Evolutionary conservation across 768 basidiomycete genomes (phyloP).

Genomic region (Pleurotus ostreatus): DNA sequence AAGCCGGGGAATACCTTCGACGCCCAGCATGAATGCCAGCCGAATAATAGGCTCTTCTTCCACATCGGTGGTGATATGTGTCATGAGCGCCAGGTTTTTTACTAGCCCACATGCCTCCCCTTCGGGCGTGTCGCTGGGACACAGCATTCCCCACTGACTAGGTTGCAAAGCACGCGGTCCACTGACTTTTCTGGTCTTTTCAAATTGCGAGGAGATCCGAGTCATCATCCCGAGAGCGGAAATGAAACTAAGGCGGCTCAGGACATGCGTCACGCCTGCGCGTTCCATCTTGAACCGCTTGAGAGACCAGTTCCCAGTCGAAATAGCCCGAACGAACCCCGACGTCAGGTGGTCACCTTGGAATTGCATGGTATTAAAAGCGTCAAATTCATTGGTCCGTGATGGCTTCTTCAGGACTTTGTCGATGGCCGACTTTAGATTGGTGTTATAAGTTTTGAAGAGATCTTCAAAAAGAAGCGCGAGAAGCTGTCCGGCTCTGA

Average conservation of each 20-base stretch:
- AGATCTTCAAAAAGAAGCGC: slow-evolving; percentile 96
- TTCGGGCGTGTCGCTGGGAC: slow-evolving; percentile 98
- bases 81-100: slow-evolving; percentile 98
- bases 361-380: slow-evolving; percentile 91
- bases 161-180: slow-evolving; percentile 96
- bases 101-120: slow-evolving; percentile 99
- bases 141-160: slow-evolving; percentile 98
- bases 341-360: slow-evolving; percentile 95
- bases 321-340: slow-evolving; percentile 95
- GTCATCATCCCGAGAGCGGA: slow-evolving; percentile 99
- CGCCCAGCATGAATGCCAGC: slow-evolving; percentile 91
- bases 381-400: slow-evolving; percentile 91
- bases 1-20: slow-evolving; percentile 65
- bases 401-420: slow-evolving; percentile 96
- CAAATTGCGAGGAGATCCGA: slow-evolving; percentile 96
- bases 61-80: slow-evolving; percentile 98
- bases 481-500: slow-evolving; percentile 90
- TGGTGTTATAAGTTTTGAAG: slow-evolving; percentile 97
- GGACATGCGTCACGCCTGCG: slow-evolving; percentile 96
- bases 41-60: slow-evolving; percentile 92
- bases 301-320: slow-evolving; percentile 98
- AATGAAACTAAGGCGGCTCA: slow-evolving; percentile 93
- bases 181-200: slow-evolving; percentile 98
- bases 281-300: slow-evolving; percentile 99
- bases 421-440: slow-evolving; percentile 92